A percentile compares a stretch with the other conserved stretches of the same genome.
phyloP scores from a whole-genome alignment of 192 early-diverging fungal genomes.

The Backusella westeae region DNA sequence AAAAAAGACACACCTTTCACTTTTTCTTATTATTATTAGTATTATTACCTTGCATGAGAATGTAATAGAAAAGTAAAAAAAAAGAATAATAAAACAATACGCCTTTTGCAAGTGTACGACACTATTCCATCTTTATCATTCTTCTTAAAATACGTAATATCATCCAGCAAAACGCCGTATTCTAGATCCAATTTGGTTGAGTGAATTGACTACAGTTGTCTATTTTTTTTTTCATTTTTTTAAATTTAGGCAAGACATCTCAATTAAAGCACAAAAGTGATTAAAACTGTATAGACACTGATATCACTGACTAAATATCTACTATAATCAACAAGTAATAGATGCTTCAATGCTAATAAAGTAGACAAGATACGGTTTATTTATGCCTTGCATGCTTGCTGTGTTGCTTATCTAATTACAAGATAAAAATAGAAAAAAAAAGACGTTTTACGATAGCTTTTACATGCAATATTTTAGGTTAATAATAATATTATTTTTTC shows the following conservation, averaged over 20 bases:
- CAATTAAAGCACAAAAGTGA: background rate
- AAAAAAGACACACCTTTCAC: no score
- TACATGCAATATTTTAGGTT: background rate
- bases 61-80: no score
- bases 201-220: background rate
- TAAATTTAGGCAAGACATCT: background rate
- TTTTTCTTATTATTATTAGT: no score
- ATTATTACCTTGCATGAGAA: no score
- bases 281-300: no score
- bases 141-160: background rate
- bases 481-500: background rate
- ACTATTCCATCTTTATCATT: background rate
- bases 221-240: background rate
- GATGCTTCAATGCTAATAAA: no score
- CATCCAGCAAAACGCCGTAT: background rate
- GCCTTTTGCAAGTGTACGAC: background rate
- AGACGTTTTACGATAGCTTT: background rate
- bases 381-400: background rate
- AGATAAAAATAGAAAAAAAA: background rate
- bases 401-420: no score
- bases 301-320: no score
- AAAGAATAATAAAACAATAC: background rate
- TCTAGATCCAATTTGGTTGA: background rate
- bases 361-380: background rate
- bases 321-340: no score